Evolutionary conservation across 768 basidiomycete genomes (phyloP).

Genomic region (Postia placenta): DNA sequence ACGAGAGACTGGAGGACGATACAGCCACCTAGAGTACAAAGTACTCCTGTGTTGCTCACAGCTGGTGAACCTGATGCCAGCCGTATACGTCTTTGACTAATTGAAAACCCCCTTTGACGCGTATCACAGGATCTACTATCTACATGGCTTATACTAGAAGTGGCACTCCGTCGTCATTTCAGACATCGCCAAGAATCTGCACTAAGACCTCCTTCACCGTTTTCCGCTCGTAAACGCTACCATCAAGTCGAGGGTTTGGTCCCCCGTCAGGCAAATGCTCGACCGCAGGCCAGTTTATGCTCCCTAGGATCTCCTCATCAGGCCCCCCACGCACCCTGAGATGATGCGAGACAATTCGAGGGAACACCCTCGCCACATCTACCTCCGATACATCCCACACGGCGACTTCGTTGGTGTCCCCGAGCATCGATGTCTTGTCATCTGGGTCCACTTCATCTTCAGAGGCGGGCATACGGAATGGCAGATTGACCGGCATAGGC

Average conservation of each 20-base stretch:
- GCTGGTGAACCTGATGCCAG: no score
- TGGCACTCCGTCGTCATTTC: no score
- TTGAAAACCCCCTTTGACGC: no score
- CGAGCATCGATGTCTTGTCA: background rate
- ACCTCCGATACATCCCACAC: conserved; percentile 60
- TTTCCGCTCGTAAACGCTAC: conserved; percentile 31
- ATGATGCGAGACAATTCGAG: conserved; percentile 70
- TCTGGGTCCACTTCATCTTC: background rate
- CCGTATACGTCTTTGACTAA: no score
- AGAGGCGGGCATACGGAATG: background rate
- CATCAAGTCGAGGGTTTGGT: conserved; percentile 13
- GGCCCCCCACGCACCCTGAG: conserved; percentile 65
- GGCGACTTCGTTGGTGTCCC: conserved; percentile 8
- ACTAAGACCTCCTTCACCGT: conserved; percentile 68
- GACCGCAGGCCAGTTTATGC: conserved; percentile 53
- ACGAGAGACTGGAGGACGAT: conserved; percentile 31
- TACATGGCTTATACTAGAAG: no score
- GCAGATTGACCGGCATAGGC: conserved; percentile 1
- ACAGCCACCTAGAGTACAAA: background rate
- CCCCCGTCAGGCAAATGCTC: conserved; percentile 8
- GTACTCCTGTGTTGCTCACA: no score
- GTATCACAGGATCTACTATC: no score
- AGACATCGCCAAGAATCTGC: conserved; percentile 45
- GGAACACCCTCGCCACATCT: conserved; percentile 69
- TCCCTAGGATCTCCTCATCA: conserved; percentile 62